Evolutionary conservation across 176 grass and related monocot genomes (phyloP).

Genomic region (Raddia distichophylla): DNA sequence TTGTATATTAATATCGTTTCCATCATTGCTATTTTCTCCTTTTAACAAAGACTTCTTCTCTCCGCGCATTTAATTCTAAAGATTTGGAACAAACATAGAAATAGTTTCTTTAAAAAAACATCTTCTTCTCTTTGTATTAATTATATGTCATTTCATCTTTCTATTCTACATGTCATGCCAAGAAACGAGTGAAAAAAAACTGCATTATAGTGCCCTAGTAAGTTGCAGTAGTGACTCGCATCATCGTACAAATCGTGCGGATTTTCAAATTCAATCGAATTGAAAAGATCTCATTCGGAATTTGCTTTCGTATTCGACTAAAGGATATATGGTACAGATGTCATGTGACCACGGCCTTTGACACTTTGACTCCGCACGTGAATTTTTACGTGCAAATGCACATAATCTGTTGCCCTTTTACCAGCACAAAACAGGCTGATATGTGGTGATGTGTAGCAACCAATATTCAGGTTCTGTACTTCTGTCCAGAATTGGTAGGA

Average conservation of each 20-base stretch:
- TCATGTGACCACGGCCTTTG: neutral
- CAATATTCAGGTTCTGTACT: neutral
- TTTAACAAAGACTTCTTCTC: too few relatives aligned
- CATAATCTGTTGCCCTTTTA: neutral
- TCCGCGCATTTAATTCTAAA: too few relatives aligned
- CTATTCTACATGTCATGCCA: too few relatives aligned
- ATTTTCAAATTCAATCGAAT: neutral
- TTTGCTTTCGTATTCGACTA: neutral
- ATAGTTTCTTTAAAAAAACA: too few relatives aligned
- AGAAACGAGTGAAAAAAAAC: too few relatives aligned
- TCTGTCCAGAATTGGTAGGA: neutral
- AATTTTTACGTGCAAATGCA: neutral
- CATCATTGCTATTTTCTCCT: too few relatives aligned
- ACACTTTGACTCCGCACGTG: neutral
- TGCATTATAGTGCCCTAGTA: too few relatives aligned
- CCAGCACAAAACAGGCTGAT: neutral
- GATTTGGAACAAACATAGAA: too few relatives aligned
- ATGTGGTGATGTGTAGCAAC: neutral
- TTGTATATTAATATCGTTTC: too few relatives aligned
- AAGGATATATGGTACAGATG: neutral
- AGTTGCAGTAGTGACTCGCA: too few relatives aligned
- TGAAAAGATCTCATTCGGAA: neutral
- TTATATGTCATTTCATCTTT: too few relatives aligned
- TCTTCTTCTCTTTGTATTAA: too few relatives aligned
- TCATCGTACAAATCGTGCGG: neutral